Base-by-base conservation (phyloP, 495 filamentous ascomycete genomes). In the Penicillium lagena region DNA sequence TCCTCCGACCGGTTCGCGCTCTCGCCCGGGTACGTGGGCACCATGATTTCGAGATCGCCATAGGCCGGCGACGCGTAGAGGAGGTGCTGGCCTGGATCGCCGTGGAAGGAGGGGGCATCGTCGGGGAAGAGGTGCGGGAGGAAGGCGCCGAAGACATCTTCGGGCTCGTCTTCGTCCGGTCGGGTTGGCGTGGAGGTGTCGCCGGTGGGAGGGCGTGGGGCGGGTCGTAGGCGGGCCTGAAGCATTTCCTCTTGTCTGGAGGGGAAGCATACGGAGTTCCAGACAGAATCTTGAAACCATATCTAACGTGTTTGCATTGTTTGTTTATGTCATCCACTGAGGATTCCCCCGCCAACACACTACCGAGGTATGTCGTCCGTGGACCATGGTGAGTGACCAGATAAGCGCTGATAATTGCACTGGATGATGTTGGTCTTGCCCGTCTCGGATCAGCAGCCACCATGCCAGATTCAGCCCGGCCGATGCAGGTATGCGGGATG, bases 51-150 rank as follows among this genome's bases (percentile, higher is more conserved):
- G n/a, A 79, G 60, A 15, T 70, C 60, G 13, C 77, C 76, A 56
- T 79, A 80, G 28, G 70, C 62, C 28, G 78, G 76, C 4, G 80
- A 85, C 12, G 68, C 68, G 64, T 94, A 95, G 39, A 82, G 60
- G 6, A 94, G 73, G 35, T 69, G 58, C 37, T 82, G 73, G 12
- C 79, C 78, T 1, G 80, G 74, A 55, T 90, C 81, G 51, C 89
- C 88, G 58, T 95, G 87, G 61, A 80, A 79, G 58, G 81, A 79
- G 17, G 75, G 78, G 15, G 82, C 64, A 58, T 89, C 83, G 51
- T 94, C 87, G 5, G 84, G 77, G 64, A 91, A 90, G 46, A 95
- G 79, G 39, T 83, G 65, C 42, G 78, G 75, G 2, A 90, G 71
- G 6, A 83, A 79, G 7, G 71, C 60, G 27, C 64, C 52, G 51